Base-by-base conservation (phyloP, 2,329 filamentous ascomycete species). In the Dactylonectria estremocensis region DNA sequence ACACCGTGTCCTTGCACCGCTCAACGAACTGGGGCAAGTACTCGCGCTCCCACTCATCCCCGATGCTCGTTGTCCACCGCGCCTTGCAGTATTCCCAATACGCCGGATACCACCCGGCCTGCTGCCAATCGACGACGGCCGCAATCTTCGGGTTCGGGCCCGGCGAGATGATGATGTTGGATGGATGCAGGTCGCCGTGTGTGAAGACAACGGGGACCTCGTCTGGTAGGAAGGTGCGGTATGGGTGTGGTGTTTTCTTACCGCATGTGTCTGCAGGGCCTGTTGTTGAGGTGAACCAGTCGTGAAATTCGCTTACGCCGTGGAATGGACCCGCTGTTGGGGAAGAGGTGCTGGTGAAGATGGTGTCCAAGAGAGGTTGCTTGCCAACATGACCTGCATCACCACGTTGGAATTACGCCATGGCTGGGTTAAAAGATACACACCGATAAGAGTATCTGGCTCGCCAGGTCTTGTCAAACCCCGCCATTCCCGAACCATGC, bases 31-130 rank as follows among this genome's bases (percentile, higher is more conserved):
- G 45, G 35, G 77, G 79, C 56, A 82, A 61, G 59, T 79, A 80
- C 37, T 64, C 76, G 1, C 54, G 69, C 6, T 69, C 57, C 77
- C 78, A 81, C 69, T 81, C 77, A 53, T 78, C 75, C 40, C 77
- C 64, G n/a, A 74, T 20, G 35, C 16, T 58, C 68, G 28, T 61
- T 31, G 37, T 64, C 64, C 22, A 79, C 31, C 73, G 72, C 24
- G 70, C 69, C 69, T 79, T 80, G 40, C 70, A 77, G 61, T 72
- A 77, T 67, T 80, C 78, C 77, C 78, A 80, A 57, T 80, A 79
- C 22, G 67, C 70, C 5, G 79, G 78, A 69, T 79, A 80, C 76
- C 77, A 80, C 2, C 78, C 78, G 13, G 78, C 69, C 53, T 77
- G 74, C 22, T 69, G 72, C 74, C 76, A 79, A 24, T 80, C 77